phyloP scores from a whole-genome alignment of 495 filamentous ascomycete species.

The Amniculicola lignicola region DNA sequence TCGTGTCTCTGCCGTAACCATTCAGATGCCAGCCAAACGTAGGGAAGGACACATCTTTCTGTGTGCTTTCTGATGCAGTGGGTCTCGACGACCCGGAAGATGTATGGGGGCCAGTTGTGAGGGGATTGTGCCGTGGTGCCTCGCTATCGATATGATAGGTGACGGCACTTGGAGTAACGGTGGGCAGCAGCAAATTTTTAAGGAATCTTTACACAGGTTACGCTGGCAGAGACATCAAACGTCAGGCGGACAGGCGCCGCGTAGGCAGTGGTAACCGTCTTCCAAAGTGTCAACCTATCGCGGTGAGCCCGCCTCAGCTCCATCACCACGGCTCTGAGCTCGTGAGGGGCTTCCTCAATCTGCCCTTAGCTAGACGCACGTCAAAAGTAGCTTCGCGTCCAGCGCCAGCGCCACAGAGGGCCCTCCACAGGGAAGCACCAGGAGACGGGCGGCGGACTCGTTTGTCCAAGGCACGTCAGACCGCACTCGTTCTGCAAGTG shows the following conservation, averaged over 20 bases:
- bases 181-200: conserved; percentile 23
- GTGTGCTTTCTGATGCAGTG: no score
- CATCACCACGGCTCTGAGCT: conserved; percentile 1
- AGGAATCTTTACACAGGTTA: background rate
- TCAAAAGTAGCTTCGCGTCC: conserved; percentile 17
- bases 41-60: no score
- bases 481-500: background rate
- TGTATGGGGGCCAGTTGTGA: background rate
- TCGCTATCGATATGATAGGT: conserved; percentile 14
- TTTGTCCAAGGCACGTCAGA: conserved; percentile 24
- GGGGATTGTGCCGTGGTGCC: conserved; percentile 4
- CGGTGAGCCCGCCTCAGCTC: conserved; percentile 1
- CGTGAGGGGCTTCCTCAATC: conserved; percentile 10
- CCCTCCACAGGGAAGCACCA: conserved; percentile 18
- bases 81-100: no score
- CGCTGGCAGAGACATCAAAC: conserved; percentile 15
- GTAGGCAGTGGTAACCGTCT: no score
- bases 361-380: conserved; percentile 20
- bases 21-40: no score
- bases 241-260: no score
- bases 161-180: conserved; percentile 27
- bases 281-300: no score
- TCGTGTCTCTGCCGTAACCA: no score
- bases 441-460: background rate
- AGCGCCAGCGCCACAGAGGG: conserved; percentile 10